phyloP scores from a whole-genome alignment of 2,329 filamentous ascomycete genomes.

The Colletotrichum horii region DNA sequence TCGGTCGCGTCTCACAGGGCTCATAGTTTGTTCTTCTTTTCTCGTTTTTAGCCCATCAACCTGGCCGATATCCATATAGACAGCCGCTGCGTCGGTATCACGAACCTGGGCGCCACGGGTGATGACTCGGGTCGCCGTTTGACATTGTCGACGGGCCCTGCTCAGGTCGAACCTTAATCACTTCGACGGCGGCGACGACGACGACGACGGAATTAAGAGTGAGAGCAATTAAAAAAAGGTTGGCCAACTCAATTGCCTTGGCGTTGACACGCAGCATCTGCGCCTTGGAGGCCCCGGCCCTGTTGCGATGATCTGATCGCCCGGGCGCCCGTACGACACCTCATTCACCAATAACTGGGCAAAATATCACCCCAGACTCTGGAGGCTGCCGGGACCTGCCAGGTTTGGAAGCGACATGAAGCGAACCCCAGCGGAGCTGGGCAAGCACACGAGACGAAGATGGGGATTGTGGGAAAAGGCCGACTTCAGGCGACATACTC shows the following conservation, averaged over 20 bases:
- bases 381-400: neutral
- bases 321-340: neutral
- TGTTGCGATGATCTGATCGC: constrained; percentile 13
- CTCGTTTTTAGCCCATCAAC: neutral
- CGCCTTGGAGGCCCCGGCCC: neutral
- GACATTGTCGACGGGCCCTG: neutral
- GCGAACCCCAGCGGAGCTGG: constrained; percentile 5
- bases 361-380: neutral
- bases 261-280: constrained; percentile 11
- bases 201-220: neutral
- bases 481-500: neutral
- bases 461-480: neutral
- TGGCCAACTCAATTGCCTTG: neutral
- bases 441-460: constrained; percentile 15
- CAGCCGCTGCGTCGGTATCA: neutral
- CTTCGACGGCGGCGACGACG: neutral
- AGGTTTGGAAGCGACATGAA: neutral
- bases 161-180: neutral
- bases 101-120: neutral
- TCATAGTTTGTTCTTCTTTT: neutral
- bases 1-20: constrained; percentile 11
- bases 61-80: neutral
- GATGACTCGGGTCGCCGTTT: constrained; percentile 9
- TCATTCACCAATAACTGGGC: neutral
- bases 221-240: neutral